Evolutionary conservation across 768 basidiomycete genomes (phyloP).

Genomic region (Lentinus tigrinus): DNA sequence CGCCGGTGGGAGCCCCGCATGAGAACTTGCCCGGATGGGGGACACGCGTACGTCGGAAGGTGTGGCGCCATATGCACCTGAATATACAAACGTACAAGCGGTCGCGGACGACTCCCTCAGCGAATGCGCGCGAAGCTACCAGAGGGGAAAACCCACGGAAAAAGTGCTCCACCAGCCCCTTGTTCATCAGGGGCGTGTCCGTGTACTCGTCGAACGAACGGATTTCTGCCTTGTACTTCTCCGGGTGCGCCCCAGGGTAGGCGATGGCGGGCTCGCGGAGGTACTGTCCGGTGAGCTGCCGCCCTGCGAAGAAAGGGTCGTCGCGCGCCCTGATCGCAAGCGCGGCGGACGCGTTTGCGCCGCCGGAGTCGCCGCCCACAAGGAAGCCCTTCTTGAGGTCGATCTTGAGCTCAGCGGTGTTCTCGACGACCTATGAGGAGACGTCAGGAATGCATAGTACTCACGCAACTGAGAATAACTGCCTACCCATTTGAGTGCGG

Average conservation of each 20-base stretch:
- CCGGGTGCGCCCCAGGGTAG: not conserved
- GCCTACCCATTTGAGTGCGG: constrained; percentile 27
- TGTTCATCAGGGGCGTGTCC: constrained; percentile 15
- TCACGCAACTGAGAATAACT: not conserved
- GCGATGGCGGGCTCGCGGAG: constrained; percentile 16
- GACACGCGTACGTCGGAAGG: constrained; percentile 9
- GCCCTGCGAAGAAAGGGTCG: constrained; percentile 19
- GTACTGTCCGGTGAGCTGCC: constrained; percentile 23
- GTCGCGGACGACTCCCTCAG: not conserved
- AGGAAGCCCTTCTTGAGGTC: constrained; percentile 23
- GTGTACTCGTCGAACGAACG: constrained; percentile 19
- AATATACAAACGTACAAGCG: not conserved
- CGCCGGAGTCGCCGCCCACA: constrained; percentile 24
- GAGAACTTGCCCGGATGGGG: constrained; percentile 20
- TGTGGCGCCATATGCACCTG: not conserved
- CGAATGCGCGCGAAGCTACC: not conserved
- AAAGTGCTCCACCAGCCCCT: not conserved
- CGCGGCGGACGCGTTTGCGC: constrained; percentile 20
- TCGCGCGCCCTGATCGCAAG: constrained; percentile 21
- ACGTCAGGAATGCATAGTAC: not conserved
- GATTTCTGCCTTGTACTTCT: not conserved
- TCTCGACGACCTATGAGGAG: constrained; percentile 1
- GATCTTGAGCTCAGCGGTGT: constrained; percentile 8
- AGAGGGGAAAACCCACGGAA: not conserved
- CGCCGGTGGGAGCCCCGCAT: constrained; percentile 20